Evolutionary conservation across 169 alveolate genomes (phyloP), one percentile per base, ranked within the genome.

Genomic region (Amoebophrya sp.): DNA sequence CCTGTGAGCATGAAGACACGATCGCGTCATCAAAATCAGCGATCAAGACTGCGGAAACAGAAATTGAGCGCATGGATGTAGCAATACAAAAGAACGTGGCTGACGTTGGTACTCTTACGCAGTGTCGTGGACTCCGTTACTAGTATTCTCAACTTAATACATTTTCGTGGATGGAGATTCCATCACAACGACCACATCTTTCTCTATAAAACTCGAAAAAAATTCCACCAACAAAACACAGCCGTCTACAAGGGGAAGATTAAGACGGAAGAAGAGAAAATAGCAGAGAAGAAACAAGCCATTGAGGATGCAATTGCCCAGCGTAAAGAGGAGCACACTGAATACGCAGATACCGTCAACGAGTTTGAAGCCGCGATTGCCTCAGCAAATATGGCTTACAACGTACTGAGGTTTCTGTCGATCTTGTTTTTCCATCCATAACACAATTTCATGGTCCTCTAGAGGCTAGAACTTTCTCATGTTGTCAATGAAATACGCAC

Each of bases 51-150:
- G 83, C 83, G 12, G 83, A 65, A 36, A 65, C n/a, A 29, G 83
- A 65, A 29, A 65, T 65, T 36, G 83, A 65, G 3, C 2, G 83
- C 10, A 1, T 65, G 83, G 83, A 65, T 1, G 83, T 26, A 26
- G 83, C 1, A 36, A 65, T 65, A 1, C 83, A 65, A 65, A 65
- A 65, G 83, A 65, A 65, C 83, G 83, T 65, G 83, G 83, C 83
- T 6, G 83, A 65, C 26, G 26, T 65, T 18, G 65, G 65, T 47
- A 47, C 65, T 6, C n/a, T n/a, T n/a, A n/a, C n/a, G n/a, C n/a
- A n/a, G n/a, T n/a, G n/a, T n/a, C n/a, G n/a, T n/a, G n/a, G n/a
- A n/a, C n/a, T n/a, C n/a, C n/a, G n/a, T n/a, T n/a, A n/a, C n/a
- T n/a, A n/a, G n/a, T n/a, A n/a, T n/a, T n/a, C n/a, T n/a, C n/a